Evolutionary conservation across 306 rosid genomes (phyloP), one percentile per base, ranked within the genome.

Genomic region (Citrullus colocynthis): DNA sequence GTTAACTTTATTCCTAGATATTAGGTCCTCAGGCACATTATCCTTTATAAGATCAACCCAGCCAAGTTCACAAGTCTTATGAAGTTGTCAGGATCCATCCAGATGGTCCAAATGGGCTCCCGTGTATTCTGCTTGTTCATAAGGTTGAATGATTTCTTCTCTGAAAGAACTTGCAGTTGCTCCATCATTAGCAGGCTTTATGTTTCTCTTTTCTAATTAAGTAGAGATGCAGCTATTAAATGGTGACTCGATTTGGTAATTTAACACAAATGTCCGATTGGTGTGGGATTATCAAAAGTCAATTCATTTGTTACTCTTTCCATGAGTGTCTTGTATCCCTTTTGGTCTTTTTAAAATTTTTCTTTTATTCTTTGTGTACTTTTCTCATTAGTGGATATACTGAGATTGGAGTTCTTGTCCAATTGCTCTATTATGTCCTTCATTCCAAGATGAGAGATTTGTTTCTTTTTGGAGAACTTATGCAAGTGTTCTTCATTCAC

Each of bases 391-490:
- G 54, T 41, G 11, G 56, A 42, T 69, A 21, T 70, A 24, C 20
- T 45, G 57, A 21, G 12, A 45, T 45, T 70, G 20, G 13, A 45
- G 17, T 9, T 45, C 57, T 44, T 70, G 56, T 21, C 55, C 56
- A 44, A 45, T 44, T 45, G 20, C 60, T 48, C 21, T 48, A 48
- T 28, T 18, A 48, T 72, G 37, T 16, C 39, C 37, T 71, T 42
- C 42, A 49, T 45, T 72, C 7, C 12, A 49, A 14, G 36, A 49
- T 30, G 20, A 73, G 10, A 8, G 20, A 54, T 41, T 58, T n/a
- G 42, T 51, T 71, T 71, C 56, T 24, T 45, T 41, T 62, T 74
- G 24, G 39, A 63, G 69, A 81, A 75, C 48, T 66, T 82, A 75
- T 69, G 39, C 36, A 9, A 57, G 6, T 75, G 57, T 69, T 69